Conservation (phyloP, 176 grass and related monocot species). For the Leersia perrieri region DNA sequence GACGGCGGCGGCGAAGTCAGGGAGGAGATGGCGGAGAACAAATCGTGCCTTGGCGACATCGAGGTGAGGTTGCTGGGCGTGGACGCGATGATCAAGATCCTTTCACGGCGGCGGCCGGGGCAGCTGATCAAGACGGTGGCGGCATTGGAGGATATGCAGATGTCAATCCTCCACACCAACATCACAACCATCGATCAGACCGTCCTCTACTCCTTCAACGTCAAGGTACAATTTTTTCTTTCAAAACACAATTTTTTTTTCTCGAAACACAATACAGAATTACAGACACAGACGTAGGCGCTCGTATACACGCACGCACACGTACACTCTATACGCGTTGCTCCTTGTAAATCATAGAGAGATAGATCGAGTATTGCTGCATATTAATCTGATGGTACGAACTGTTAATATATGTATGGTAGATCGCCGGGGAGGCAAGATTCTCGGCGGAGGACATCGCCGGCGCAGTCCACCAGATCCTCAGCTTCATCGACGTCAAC, state of each 20-base stretch:
- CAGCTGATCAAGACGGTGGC: slow-evolving; percentile 90
- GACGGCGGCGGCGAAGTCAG: slow-evolving; percentile 17
- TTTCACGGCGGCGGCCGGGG: slow-evolving; percentile 64
- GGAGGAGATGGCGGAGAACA: slow-evolving; percentile 91
- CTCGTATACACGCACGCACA: no score
- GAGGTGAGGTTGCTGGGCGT: slow-evolving; percentile 76
- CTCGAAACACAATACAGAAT: no score
- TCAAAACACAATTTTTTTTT: no score
- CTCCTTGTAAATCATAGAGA: no score
- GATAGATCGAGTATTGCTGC: no score
- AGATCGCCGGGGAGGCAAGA: slow-evolving; percentile 69
- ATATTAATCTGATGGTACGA: not conserved
- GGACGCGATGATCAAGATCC: slow-evolving; percentile 90
- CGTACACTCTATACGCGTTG: not conserved
- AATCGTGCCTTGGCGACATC: slow-evolving; percentile 86
- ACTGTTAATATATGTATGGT: not conserved
- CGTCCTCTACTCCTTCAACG: slow-evolving; percentile 98
- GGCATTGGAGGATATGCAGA: slow-evolving; percentile 86
- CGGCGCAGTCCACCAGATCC: slow-evolving; percentile 85
- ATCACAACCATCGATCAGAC: slow-evolving; percentile 99
- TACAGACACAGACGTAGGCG: no score
- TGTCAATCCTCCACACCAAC: slow-evolving; percentile 89
- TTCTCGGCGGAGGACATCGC: slow-evolving; percentile 88
- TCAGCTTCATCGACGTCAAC: slow-evolving; percentile 85
- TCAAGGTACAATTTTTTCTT: slow-evolving; percentile 74